Percentiles rank a stretch among this genome's conserved stretches.
phyloP scores from a whole-genome alignment of 352 stramenopile species.

The Globisporangium perplexum region DNA sequence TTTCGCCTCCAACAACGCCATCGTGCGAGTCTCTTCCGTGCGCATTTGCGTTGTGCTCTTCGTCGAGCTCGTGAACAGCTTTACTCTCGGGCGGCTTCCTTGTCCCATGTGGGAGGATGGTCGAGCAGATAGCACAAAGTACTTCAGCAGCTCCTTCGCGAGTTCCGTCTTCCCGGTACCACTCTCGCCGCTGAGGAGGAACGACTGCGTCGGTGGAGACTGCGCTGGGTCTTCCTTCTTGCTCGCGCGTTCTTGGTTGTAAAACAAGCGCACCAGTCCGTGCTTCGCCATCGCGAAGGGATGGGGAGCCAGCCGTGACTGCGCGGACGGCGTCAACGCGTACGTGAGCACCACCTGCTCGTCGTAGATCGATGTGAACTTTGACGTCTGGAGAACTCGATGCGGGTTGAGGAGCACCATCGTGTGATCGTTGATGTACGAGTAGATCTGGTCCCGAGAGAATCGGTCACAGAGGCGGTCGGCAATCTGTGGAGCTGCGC shows the following conservation, averaged over 20 bases:
- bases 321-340: conserved; percentile 32
- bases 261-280: conserved; percentile 41
- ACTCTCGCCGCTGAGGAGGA: conserved; percentile 61
- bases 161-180: conserved; percentile 76
- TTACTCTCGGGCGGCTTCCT: conserved; percentile 27
- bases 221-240: conserved; percentile 1
- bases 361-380: conserved; percentile 82
- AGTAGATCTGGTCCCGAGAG: conserved; percentile 47
- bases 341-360: conserved; percentile 72
- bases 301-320: conserved; percentile 42
- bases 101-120: conserved; percentile 18
- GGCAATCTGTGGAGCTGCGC: conserved; percentile 4
- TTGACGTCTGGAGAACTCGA: conserved; percentile 61
- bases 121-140: conserved; percentile 52
- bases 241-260: conserved; percentile 10
- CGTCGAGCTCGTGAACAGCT: conserved; percentile 76
- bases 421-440: conserved; percentile 50
- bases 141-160: conserved; percentile 75
- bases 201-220: conserved; percentile 14
- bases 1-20: conserved; percentile 74
- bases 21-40: conserved; percentile 61
- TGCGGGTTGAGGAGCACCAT: conserved; percentile 71
- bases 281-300: conserved; percentile 75
- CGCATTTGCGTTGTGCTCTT: conserved; percentile 83
- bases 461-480: conserved; percentile 32